phyloP scores from a whole-genome alignment of 1,284 basidiomycete species.

The Stygiomarasmius scandens region DNA sequence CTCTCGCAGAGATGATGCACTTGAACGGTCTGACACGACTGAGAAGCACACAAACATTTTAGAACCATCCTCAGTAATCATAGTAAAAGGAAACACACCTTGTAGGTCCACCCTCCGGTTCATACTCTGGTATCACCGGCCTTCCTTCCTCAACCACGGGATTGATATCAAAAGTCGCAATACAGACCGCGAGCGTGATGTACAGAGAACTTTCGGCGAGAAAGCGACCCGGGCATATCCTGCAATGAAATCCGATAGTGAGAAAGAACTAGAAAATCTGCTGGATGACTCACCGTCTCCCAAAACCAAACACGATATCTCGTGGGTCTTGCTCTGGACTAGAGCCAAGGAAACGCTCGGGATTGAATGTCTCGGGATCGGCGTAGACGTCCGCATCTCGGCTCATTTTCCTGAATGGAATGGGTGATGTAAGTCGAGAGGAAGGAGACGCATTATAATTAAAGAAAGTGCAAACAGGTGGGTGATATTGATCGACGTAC shows the following conservation, averaged over 20 bases:
- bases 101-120: background rate
- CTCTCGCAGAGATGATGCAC: background rate
- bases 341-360: constrained; percentile 22
- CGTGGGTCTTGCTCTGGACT: constrained; percentile 11
- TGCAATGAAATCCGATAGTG: background rate
- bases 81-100: background rate
- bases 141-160: background rate
- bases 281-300: constrained; percentile 18
- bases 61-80: background rate
- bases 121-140: background rate
- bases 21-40: background rate
- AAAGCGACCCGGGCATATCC: constrained; percentile 1
- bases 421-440: no score
- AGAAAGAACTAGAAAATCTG: background rate
- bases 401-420: constrained; percentile 23
- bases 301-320: constrained; percentile 25
- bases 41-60: background rate
- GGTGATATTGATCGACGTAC: no score
- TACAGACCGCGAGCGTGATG: background rate
- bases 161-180: background rate
- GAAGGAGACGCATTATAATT: no score
- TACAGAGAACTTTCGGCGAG: constrained; percentile 2
- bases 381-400: constrained; percentile 20
- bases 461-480: no score
- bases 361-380: constrained; percentile 22